Evolutionary conservation across 345 rosid genomes (phyloP).

Genomic region (Alliaria petiolata): DNA sequence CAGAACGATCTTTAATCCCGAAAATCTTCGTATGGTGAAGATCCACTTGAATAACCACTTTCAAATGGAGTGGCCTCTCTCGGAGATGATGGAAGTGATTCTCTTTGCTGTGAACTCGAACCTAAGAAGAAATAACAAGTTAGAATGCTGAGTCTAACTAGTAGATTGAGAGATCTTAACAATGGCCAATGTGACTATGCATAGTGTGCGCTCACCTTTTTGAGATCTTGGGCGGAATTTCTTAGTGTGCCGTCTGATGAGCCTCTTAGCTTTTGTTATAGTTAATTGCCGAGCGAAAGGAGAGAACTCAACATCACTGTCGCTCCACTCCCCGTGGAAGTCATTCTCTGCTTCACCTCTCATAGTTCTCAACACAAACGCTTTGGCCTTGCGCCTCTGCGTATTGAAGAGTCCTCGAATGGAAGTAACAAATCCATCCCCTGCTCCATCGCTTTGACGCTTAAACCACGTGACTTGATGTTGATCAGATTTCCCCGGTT

Average conservation of each 20-base stretch:
- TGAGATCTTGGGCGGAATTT: slow-evolving; percentile 75
- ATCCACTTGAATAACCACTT: slow-evolving; percentile 75
- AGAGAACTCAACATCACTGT: slow-evolving; percentile 77
- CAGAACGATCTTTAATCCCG: slow-evolving; percentile 36
- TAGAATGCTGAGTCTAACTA: no score
- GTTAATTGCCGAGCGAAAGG: slow-evolving; percentile 91
- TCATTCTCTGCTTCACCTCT: slow-evolving; percentile 92
- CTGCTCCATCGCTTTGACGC: slow-evolving; percentile 92
- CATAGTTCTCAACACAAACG: slow-evolving; percentile 90
- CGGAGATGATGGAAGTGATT: slow-evolving; percentile 78
- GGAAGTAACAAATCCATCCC: slow-evolving; percentile 96
- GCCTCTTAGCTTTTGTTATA: slow-evolving; percentile 82
- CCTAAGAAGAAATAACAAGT: slow-evolving; percentile 42
- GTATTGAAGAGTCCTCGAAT: slow-evolving; percentile 86
- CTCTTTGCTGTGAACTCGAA: slow-evolving; percentile 67
- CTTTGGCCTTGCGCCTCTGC: slow-evolving; percentile 89
- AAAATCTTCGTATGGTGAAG: slow-evolving; percentile 81
- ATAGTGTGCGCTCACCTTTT: no score
- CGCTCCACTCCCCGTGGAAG: slow-evolving; percentile 91
- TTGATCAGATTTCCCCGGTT: slow-evolving; percentile 58
- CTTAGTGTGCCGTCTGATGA: slow-evolving; percentile 83
- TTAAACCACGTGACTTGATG: slow-evolving; percentile 66
- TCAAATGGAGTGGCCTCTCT: slow-evolving; percentile 60
- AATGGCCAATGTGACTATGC: no score
- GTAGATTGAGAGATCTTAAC: no score